Evolutionary conservation across 495 filamentous ascomycete species (phyloP).

Genomic region (Penicillium riverlandense): DNA sequence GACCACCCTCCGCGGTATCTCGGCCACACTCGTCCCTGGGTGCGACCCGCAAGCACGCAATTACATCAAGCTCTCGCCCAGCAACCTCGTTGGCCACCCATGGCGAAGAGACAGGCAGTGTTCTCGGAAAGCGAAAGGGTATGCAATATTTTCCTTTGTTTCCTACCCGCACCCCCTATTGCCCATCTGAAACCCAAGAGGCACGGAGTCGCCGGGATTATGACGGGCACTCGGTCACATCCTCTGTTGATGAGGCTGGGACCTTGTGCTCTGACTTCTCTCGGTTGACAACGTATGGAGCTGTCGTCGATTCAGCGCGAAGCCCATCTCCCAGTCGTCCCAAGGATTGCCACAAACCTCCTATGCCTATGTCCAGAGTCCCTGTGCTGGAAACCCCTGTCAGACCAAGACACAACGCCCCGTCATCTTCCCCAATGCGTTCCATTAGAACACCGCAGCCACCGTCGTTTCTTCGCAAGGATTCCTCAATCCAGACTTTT

Average conservation of each 20-base stretch:
- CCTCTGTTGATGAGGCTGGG: too few relatives aligned
- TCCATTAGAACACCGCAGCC: slow-evolving; percentile 17
- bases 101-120: slow-evolving; percentile 34
- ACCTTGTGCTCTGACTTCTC: too few relatives aligned
- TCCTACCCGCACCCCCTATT: slow-evolving; percentile 13
- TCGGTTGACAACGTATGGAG: too few relatives aligned
- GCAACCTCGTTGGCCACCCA: slow-evolving; percentile 55
- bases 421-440: slow-evolving; percentile 5
- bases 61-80: slow-evolving; percentile 44
- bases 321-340: neutral
- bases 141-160: slow-evolving; percentile 36
- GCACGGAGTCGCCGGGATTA: neutral
- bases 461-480: slow-evolving; percentile 57
- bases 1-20: slow-evolving; percentile 37
- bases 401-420: neutral
- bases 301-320: too few relatives aligned
- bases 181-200: slow-evolving; percentile 13
- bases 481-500: slow-evolving; percentile 54
- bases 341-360: too few relatives aligned
- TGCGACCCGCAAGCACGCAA: slow-evolving; percentile 29
- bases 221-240: too few relatives aligned
- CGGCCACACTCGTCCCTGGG: slow-evolving; percentile 42
- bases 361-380: neutral
- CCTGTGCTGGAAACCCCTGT: slow-evolving; percentile 1
- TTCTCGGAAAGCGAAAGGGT: slow-evolving; percentile 63